A percentile compares a stretch with the other conserved stretches of the same genome.
Conservation (phyloP, 768 basidiomycete genomes). For the Amanita exitialis region DNA sequence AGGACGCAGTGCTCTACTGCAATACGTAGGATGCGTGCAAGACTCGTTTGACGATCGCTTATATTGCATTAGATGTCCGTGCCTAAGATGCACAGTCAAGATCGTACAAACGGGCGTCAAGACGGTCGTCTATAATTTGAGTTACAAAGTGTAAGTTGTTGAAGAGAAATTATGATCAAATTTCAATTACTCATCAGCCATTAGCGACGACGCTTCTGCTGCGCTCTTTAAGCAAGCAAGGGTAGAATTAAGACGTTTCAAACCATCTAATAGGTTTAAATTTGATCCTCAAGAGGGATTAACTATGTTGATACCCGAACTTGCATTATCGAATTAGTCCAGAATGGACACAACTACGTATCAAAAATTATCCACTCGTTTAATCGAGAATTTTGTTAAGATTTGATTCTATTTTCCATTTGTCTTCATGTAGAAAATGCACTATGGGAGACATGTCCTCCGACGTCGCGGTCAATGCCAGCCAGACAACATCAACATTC, state of each 20-base stretch:
- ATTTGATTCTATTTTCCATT: slow-evolving; percentile 54
- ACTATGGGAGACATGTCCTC: slow-evolving; percentile 30
- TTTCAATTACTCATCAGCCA: slow-evolving; percentile 1
- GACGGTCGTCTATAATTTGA: slow-evolving; percentile 89
- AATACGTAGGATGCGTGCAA: slow-evolving; percentile 64
- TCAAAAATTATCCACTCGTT: neutral
- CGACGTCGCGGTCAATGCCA: slow-evolving; percentile 51
- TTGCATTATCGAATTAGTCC: slow-evolving; percentile 4
- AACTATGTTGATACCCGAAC: slow-evolving; percentile 4
- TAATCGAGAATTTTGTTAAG: slow-evolving; percentile 22
- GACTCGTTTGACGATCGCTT: neutral
- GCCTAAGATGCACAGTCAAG: slow-evolving; percentile 92
- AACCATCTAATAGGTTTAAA: slow-evolving; percentile 30
- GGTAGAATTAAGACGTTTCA: slow-evolving; percentile 67
- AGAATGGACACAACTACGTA: neutral
- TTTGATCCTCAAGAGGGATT: slow-evolving; percentile 9
- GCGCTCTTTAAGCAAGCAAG: slow-evolving; percentile 71
- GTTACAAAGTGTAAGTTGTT: slow-evolving; percentile 81
- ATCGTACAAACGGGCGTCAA: slow-evolving; percentile 93
- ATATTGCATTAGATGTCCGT: slow-evolving; percentile 69
- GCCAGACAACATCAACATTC: slow-evolving; percentile 82
- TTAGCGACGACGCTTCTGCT: slow-evolving; percentile 80
- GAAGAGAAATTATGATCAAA: neutral
- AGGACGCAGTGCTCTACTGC: slow-evolving; percentile 85
- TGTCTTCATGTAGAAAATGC: slow-evolving; percentile 40